These are phyloP conservation scores for Mycena alexandri DNA, from an alignment of 768 basidiomycete genomes.

Conservation along the genomic window DNA sequence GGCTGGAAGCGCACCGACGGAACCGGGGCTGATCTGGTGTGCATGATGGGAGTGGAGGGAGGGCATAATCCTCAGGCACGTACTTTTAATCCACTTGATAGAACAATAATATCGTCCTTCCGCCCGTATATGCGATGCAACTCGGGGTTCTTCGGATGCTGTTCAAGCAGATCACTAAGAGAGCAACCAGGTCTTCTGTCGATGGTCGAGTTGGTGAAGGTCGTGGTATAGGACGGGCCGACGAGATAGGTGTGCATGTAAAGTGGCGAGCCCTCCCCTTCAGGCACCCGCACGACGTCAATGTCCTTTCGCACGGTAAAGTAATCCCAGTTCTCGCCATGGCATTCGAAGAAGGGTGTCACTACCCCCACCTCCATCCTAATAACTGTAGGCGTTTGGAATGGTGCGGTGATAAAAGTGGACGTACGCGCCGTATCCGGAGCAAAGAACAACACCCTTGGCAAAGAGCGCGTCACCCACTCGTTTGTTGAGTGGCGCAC, in stretches of 20 bases:
- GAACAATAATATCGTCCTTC: slow-evolving; percentile 18
- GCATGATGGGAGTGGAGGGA: neutral
- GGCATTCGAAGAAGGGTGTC: neutral
- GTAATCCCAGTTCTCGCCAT: slow-evolving; percentile 32
- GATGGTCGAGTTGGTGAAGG: slow-evolving; percentile 13
- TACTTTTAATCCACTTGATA: slow-evolving; percentile 22
- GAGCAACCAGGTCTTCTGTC: slow-evolving; percentile 15
- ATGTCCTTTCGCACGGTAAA: neutral
- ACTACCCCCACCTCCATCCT: slow-evolving; percentile 25
- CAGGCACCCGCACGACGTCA: slow-evolving; percentile 5
- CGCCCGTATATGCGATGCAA: slow-evolving; percentile 29
- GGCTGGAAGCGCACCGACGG: slow-evolving; percentile 12
- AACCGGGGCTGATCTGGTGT: slow-evolving; percentile 21
- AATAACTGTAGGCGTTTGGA: too few species aligned
- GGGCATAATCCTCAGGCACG: too few species aligned
- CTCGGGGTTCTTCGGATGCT: slow-evolving; percentile 22
- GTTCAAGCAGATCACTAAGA: slow-evolving; percentile 25
- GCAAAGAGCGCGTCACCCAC: slow-evolving; percentile 23
- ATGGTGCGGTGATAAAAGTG: too few species aligned
- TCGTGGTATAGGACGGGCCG: neutral
- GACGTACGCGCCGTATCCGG: slow-evolving; percentile 23
- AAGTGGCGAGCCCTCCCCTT: slow-evolving; percentile 17
- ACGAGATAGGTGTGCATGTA: slow-evolving; percentile 28
- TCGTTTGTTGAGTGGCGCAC: slow-evolving; percentile 24
- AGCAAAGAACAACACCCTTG: slow-evolving; percentile 20